Base-by-base conservation (phyloP, 2,329 filamentous ascomycete genomes). In the Botrytis hyacinthi region DNA sequence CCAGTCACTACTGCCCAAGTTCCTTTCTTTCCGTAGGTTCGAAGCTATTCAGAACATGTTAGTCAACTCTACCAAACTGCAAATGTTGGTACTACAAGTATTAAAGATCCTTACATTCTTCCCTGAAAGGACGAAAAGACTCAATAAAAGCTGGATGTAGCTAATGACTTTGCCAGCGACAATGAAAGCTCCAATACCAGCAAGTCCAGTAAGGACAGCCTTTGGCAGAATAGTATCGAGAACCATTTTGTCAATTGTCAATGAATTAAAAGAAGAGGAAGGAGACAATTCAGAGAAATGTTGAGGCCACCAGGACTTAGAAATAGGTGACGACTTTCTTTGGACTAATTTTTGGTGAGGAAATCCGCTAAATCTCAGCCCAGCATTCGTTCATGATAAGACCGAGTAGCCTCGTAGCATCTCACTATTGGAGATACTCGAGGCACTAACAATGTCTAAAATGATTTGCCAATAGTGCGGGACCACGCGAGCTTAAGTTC, bases 1-100 rank as follows among this genome's bases (percentile, higher is more conserved):
- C 96, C 96, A 40, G 96, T 99, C 59, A 99, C 88, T 72, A 99
- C 89, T 46, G 93, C 96, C 95, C 95, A 99, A 74, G 92, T 95
- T 75, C 95, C 95, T 80, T 94, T 93, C 78, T 92, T 92, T 78
- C 95, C 96, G 84, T 97, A 98, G 78, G 92, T 94, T 79, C 91
- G 91, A 74, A 99, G 90, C 95, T 97, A 74, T 74, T 32, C 20
- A 10, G 20, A 6, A 40, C 18, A 16, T 3, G 42, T 57, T 35
- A 60, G 63, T 14, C 40, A 57, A 37, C 16, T 46, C 37, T 22
- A 14, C 26, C 46, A 12, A 22, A 32, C 22, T 20, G 7, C 26
- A 59, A 29, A 16, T 35, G n/a, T 35, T 61, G 61, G n/a, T 18
- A 32, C n/a, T 26, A 16, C 26, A n/a, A 40, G 7, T 18, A 16